Conservation (phyloP, 306 rosid species). For the Urtica urens region DNA sequence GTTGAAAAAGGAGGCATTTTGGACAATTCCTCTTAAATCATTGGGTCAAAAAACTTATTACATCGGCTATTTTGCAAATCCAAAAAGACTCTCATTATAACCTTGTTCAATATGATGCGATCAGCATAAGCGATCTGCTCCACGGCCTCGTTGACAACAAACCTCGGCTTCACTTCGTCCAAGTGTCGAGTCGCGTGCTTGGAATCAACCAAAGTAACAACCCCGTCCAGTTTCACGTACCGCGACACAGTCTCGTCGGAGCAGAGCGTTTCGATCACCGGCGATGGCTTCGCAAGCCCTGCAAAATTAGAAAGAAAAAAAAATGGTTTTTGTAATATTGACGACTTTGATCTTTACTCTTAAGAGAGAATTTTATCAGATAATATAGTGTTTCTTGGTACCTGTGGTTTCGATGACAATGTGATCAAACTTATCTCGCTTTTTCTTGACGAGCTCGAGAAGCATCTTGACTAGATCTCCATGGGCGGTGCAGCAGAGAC, state of each 20-base stretch:
- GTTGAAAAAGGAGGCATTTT: too few relatives aligned
- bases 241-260: slow-evolving; percentile 57
- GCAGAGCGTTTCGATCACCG: slow-evolving; percentile 83
- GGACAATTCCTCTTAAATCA: too few relatives aligned
- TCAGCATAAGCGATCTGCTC: slow-evolving; percentile 95
- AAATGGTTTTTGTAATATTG: too few relatives aligned
- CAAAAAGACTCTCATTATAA: slow-evolving; percentile 20
- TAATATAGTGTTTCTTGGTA: too few relatives aligned
- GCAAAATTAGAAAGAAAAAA: neutral
- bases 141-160: slow-evolving; percentile 89
- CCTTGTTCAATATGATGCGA: slow-evolving; percentile 83
- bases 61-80: neutral
- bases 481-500: slow-evolving; percentile 86
- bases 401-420: slow-evolving; percentile 92
- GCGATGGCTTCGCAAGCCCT: slow-evolving; percentile 93
- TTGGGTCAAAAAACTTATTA: too few relatives aligned
- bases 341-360: too few relatives aligned
- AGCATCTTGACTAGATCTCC: slow-evolving; percentile 90
- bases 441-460: slow-evolving; percentile 61
- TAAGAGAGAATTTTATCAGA: too few relatives aligned
- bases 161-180: slow-evolving; percentile 81
- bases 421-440: slow-evolving; percentile 67
- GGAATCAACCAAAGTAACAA: slow-evolving; percentile 85
- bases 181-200: slow-evolving; percentile 75
- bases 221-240: slow-evolving; percentile 80